Conservation (phyloP, 2,329 filamentous ascomycete genomes). For the Pestalotiopsis sp. region DNA sequence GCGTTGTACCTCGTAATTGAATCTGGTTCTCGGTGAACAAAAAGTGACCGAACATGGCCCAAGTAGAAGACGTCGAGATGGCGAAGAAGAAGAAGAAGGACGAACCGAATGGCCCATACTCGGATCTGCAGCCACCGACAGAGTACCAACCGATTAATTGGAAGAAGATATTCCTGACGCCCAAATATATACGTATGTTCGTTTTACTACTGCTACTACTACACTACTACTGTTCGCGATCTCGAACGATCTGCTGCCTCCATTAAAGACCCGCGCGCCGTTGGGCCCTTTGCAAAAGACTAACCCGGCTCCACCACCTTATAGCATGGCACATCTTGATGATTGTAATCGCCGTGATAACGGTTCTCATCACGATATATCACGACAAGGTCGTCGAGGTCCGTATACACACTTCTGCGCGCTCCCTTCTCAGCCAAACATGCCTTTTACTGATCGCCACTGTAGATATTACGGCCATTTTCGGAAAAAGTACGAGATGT, state of each 20-base stretch:
- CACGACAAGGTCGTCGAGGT: slow-evolving; percentile 40
- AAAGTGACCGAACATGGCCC: background rate
- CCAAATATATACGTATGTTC: slow-evolving; percentile 33
- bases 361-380: slow-evolving; percentile 35
- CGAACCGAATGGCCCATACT: background rate
- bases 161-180: slow-evolving; percentile 34
- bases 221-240: background rate
- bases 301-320: background rate
- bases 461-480: slow-evolving; percentile 34
- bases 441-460: background rate
- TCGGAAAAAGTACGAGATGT: slow-evolving; percentile 38
- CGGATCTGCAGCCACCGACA: slow-evolving; percentile 22
- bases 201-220: background rate
- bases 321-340: slow-evolving; percentile 29
- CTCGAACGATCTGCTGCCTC: slow-evolving; percentile 6
- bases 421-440: background rate
- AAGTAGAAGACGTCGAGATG: slow-evolving; percentile 10
- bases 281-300: background rate
- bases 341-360: slow-evolving; percentile 30
- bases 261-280: background rate
- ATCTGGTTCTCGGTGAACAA: background rate
- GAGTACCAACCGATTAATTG: slow-evolving; percentile 36
- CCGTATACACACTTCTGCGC: slow-evolving; percentile 6
- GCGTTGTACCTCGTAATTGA: background rate
- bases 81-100: slow-evolving; percentile 3